A percentile compares a stretch with the other conserved stretches of the same genome.
Evolutionary conservation across 331 rosid species (phyloP).

Genomic region (Rosa hybrid): DNA sequence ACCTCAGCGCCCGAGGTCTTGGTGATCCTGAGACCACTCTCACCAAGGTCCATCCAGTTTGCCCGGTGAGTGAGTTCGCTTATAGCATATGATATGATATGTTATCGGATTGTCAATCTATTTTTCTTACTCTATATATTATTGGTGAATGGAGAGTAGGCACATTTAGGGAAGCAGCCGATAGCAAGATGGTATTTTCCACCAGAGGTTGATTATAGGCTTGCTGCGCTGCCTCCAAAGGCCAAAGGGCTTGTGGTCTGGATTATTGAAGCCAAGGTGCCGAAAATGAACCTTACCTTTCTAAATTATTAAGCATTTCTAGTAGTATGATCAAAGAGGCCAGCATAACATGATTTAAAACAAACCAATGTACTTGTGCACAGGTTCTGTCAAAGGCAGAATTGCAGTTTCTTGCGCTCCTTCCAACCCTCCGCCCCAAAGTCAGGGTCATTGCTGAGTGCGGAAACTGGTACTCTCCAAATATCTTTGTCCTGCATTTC

Average conservation of each 20-base stretch:
- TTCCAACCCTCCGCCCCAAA: slow-evolving; percentile 82
- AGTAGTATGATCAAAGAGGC: no score
- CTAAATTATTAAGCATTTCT: background rate
- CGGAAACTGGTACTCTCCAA: slow-evolving; percentile 70
- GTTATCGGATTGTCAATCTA: background rate
- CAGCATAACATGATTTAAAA: background rate
- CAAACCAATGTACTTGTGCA: slow-evolving; percentile 8
- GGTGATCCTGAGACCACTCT: slow-evolving; percentile 97
- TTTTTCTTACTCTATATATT: background rate
- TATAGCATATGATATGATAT: background rate
- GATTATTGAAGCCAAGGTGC: slow-evolving; percentile 93
- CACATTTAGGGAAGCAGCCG: slow-evolving; percentile 96
- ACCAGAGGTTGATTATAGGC: slow-evolving; percentile 93
- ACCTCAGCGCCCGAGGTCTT: slow-evolving; percentile 83
- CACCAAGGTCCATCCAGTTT: slow-evolving; percentile 91
- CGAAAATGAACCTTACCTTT: background rate
- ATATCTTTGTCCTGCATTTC: background rate
- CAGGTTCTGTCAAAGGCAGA: slow-evolving; percentile 94
- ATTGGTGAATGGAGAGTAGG: slow-evolving; percentile 33
- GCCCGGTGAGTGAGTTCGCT: slow-evolving; percentile 61
- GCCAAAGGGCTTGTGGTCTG: slow-evolving; percentile 90
- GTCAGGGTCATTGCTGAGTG: slow-evolving; percentile 97
- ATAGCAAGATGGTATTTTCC: slow-evolving; percentile 96
- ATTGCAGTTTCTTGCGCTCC: slow-evolving; percentile 83
- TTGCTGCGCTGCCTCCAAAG: slow-evolving; percentile 80